These are phyloP conservation scores for Aspergillus homomorphus DNA, from an alignment of 495 filamentous ascomycete genomes.

Conservation along the genomic window DNA sequence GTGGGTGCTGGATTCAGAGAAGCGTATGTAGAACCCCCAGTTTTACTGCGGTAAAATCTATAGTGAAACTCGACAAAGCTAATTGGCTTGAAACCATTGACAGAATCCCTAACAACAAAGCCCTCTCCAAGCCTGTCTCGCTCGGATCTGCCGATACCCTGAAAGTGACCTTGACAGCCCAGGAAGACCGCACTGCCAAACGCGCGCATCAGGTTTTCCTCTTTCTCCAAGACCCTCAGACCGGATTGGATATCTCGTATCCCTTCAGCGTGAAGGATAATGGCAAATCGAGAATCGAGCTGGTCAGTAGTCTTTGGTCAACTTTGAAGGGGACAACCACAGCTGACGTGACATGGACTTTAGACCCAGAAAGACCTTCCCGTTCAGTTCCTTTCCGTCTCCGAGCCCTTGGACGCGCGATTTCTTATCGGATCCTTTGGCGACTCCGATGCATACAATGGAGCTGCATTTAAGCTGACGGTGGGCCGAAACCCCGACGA, in stretches of 20 bases:
- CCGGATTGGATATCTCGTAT: conserved; percentile 84
- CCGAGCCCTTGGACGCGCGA: conserved; percentile 66
- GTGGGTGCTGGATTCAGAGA: conserved; percentile 65
- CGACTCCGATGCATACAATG: conserved; percentile 60
- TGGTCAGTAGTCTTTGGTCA: conserved; percentile 56
- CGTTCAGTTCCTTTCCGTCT: conserved; percentile 67
- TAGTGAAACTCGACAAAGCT: not conserved
- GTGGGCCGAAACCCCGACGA: conserved; percentile 59
- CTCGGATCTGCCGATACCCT: conserved; percentile 70
- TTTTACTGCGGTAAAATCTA: not conserved
- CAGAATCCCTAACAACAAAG: conserved; percentile 63
- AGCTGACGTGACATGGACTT: conserved; percentile 30
- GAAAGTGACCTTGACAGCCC: conserved; percentile 76
- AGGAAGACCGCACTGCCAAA: conserved; percentile 72
- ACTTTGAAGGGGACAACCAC: not conserved
- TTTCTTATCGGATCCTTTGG: conserved; percentile 88
- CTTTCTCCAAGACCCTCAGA: conserved; percentile 67
- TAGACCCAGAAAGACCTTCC: conserved; percentile 91
- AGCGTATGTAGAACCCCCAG: conserved; percentile 58
- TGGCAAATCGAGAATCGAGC: conserved; percentile 77
- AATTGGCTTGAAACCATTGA: conserved; percentile 1
- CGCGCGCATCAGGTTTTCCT: conserved; percentile 93
- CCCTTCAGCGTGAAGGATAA: conserved; percentile 80
- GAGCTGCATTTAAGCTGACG: conserved; percentile 63
- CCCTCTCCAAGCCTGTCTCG: conserved; percentile 60